Evolutionary conservation across 768 basidiomycete genomes (phyloP), one percentile per base, ranked within the genome.

Genomic region (Cubamyces lactineus): DNA sequence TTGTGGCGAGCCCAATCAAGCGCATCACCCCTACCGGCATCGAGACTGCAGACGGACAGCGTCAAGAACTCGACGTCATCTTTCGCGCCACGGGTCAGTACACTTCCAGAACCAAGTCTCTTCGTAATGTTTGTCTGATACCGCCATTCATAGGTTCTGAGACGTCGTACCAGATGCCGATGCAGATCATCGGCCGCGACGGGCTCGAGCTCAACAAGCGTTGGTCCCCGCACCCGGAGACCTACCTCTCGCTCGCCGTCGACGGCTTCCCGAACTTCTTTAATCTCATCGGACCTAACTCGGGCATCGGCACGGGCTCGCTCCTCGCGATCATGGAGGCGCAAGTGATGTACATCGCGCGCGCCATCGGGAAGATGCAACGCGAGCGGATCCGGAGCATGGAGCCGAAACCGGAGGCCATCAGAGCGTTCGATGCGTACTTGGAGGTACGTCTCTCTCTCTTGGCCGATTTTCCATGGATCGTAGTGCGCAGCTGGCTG

Each of bases 241-340:
- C 84, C 3, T 90, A 90, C 70, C 77, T 89, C 6, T 77, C 82
- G 6, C 69, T 88, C 34, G 80, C 82, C 24, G 79, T 84, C n/a
- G 83, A 86, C 49, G 85, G 83, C 8, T 88, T 88, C 72, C 88
- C 88, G n/a, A 89, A 87, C 72, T 83, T 81, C 80, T 88, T 88
- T 76, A 76, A 80, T 53, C 67, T 74, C n/a, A 66, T 83, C 9
- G 86, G 87, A 0, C 86, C 87, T 1, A 87, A 86, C 69, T 76
- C 84, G 0, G 78, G 66, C 7, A 79, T 86, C 17, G 84, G 83
- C 3, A 76, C 81, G 0, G 85, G 86, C 0, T 83, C 82, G 15
- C 70, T 88, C n/a, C 68, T 87, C 2, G 70, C 83, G 21, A 40
- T 88, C 0, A 76, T 85, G 39, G 86, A 88, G 70, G 73, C 77